phyloP scores from a whole-genome alignment of 495 filamentous ascomycete genomes.

The Pyrenula aspistea region DNA sequence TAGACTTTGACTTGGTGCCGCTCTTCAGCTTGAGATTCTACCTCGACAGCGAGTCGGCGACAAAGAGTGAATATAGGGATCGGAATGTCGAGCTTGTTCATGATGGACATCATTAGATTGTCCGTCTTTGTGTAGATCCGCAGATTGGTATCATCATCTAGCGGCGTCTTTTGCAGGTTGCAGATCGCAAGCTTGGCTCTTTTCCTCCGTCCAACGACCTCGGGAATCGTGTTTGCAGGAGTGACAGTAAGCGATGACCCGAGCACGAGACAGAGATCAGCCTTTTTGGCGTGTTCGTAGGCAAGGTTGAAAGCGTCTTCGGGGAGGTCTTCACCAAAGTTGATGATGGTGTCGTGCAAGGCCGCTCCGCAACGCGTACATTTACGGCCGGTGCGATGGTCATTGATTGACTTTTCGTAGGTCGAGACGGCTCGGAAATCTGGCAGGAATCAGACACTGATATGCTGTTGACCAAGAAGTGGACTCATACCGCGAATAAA shows the following conservation, averaged over 20 bases:
- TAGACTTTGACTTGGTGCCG: conserved; percentile 7
- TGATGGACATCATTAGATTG: conserved; percentile 24
- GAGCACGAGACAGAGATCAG: conserved; percentile 30
- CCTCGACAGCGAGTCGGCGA: conserved; percentile 15
- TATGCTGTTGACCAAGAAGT: not conserved
- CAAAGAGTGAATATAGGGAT: conserved; percentile 24
- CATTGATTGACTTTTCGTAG: conserved; percentile 25
- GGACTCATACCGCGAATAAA: conserved; percentile 24
- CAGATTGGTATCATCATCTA: conserved; percentile 18
- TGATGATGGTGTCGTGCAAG: conserved; percentile 30
- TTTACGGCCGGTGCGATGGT: conserved; percentile 32
- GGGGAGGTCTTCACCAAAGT: conserved; percentile 25
- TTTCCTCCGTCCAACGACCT: conserved; percentile 16
- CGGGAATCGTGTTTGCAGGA: conserved; percentile 27
- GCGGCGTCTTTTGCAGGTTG: conserved; percentile 30
- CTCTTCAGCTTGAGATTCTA: conserved; percentile 8
- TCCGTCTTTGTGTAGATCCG: conserved; percentile 22
- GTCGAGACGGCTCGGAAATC: conserved; percentile 32
- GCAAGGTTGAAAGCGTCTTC: conserved; percentile 18
- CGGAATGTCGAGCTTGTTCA: conserved; percentile 22
- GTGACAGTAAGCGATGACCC: conserved; percentile 31
- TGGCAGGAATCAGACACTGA: conserved; percentile 2
- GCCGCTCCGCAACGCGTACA: conserved; percentile 19
- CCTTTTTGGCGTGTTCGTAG: conserved; percentile 19
- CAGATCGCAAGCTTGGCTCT: conserved; percentile 24